These are phyloP conservation scores for Iberis pinnata DNA, from an alignment of 345 rosid genomes.

Conservation along the genomic window DNA sequence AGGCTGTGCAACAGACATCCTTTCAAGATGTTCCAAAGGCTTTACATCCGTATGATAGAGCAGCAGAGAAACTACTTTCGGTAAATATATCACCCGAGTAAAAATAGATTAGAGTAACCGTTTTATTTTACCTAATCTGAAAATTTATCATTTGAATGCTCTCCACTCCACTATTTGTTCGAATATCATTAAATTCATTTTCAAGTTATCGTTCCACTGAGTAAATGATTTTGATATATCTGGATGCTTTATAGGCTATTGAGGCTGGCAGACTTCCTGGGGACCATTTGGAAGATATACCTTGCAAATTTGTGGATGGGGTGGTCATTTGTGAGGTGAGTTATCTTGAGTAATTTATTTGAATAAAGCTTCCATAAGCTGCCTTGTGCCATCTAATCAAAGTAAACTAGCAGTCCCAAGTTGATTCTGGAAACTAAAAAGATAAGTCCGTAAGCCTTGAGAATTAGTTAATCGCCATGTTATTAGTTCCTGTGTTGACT, in stretches of 20 bases:
- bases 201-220: conserved; percentile 8
- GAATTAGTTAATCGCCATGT: background rate
- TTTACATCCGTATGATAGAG: conserved; percentile 75
- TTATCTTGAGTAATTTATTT: conserved; percentile 13
- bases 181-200: background rate
- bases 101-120: background rate
- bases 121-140: background rate
- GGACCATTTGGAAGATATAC: conserved; percentile 68
- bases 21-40: conserved; percentile 57
- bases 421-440: conserved; percentile 2
- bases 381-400: background rate
- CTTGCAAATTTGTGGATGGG: conserved; percentile 71
- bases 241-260: conserved; percentile 52
- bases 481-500: background rate
- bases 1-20: conserved; percentile 34
- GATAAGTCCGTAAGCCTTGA: too few relatives aligned
- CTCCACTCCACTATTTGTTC: background rate
- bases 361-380: background rate
- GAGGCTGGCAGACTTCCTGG: conserved; percentile 86
- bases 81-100: conserved; percentile 36
- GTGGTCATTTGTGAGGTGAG: conserved; percentile 76
- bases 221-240: background rate
- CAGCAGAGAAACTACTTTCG: conserved; percentile 77
- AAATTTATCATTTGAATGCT: background rate
- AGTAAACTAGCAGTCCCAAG: conserved; percentile 6